Base-by-base conservation (phyloP, 1,139 yeast species). In the Magnusiomyces sp. region DNA sequence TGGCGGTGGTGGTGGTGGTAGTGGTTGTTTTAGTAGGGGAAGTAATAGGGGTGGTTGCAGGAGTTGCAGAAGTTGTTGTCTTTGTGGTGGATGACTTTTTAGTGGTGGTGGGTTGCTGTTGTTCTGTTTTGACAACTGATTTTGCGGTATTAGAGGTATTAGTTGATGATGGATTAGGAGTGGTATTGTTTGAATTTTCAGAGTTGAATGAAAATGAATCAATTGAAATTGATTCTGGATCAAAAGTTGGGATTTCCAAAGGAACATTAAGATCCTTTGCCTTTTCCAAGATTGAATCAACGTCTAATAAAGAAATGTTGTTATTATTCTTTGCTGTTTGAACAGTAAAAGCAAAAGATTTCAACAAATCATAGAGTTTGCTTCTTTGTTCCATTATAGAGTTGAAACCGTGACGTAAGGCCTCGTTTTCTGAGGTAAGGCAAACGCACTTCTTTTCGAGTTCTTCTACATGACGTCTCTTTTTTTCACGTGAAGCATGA, bases 401-500 rank as follows among this genome's bases (percentile, higher is more conserved):
- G 49, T 38, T 54, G 58, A 38, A 57, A 55, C 49, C 60, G 62
- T 40, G 56, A 45, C 54, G 57, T 17, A 69, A 61, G 32, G 53
- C 54, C 13, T 53, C 58, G 51, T 66, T 67, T 48, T 64, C 65
- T 2, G 59, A 44, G 36, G 58, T 54, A 47, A 69, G 58, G 11
- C 50, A 52, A 16, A 58, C 59, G 52, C 71, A 67, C 55, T 56
- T 58, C 49, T 73, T 67, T 70, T 92, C 97, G 59, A 92, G 75
- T 58, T 80, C 81, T 67, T 89, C 95, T 54, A 92, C 84, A 65
- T 90, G 95, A 64, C 82, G 80, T 64, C 97, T 79, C 77, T 92
- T 92, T 79, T 90, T 90, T 65, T 92, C 98, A 58, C 98, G 79
- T 33, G 95, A 86, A 46, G 95, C 95, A 66, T 92, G 97, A 44